A percentile compares a stretch with the other conserved stretches of the same genome.
These are phyloP conservation scores for Blastobotrys illinoisensis DNA, from an alignment of 1,139 yeast genomes.

Conservation along the genomic window DNA sequence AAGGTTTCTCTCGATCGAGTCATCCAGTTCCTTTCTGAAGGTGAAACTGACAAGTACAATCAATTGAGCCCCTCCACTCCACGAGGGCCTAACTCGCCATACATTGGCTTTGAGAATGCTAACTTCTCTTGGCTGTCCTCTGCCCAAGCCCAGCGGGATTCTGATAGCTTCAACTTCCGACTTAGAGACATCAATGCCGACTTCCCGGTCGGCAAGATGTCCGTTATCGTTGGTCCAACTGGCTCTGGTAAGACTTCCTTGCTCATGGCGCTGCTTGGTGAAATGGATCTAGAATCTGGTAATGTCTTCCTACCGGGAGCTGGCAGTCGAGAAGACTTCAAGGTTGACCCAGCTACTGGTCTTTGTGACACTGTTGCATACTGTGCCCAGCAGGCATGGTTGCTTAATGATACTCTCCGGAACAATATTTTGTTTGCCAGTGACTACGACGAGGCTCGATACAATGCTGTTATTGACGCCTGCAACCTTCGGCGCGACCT, in stretches of 20 bases:
- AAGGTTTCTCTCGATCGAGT: conserved; percentile 88
- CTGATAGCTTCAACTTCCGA: conserved; percentile 49
- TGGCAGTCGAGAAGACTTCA: conserved; percentile 60
- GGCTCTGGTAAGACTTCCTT: conserved; percentile 94
- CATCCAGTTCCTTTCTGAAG: conserved; percentile 67
- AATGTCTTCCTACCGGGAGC: conserved; percentile 74
- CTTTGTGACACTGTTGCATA: conserved; percentile 88
- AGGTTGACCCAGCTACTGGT: conserved; percentile 67
- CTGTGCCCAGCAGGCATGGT: conserved; percentile 95
- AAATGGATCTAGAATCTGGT: conserved; percentile 75
- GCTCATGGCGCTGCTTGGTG: conserved; percentile 85
- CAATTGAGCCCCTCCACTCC: conserved; percentile 50
- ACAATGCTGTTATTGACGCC: conserved; percentile 72
- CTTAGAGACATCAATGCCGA: conserved; percentile 64
- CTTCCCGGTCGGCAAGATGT: conserved; percentile 69
- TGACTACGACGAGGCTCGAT: conserved; percentile 67
- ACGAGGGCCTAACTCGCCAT: conserved; percentile 54
- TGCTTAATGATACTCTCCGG: conserved; percentile 79
- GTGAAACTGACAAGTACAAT: conserved; percentile 76
- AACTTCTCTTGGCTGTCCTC: conserved; percentile 62
- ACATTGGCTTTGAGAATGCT: conserved; percentile 78
- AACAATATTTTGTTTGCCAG: conserved; percentile 78
- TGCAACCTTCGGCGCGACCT: conserved; percentile 67
- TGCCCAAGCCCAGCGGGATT: neutral
- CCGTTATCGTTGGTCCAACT: conserved; percentile 89